Percentiles rank a stretch among this genome's conserved stretches.
Conservation (phyloP, 2,329 filamentous ascomycete species). For the Chaetomium globosum region DNA sequence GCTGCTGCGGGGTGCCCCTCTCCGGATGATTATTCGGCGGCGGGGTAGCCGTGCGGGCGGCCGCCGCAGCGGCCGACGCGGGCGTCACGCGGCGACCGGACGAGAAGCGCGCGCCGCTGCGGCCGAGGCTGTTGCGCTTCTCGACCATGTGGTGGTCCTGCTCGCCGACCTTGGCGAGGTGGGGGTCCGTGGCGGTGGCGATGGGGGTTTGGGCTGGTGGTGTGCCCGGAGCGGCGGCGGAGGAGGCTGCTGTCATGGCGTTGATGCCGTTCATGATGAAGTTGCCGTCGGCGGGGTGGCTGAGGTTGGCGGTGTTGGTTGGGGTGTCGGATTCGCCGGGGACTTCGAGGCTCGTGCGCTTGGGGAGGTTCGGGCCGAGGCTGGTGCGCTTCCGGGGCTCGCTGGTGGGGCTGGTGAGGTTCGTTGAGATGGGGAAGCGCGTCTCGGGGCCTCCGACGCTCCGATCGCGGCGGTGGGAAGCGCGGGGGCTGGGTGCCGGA, state of each 20-base stretch:
- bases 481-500: slow-evolving; percentile 64
- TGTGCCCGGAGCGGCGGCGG: background rate
- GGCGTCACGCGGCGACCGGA: slow-evolving; percentile 54
- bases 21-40: slow-evolving; percentile 17
- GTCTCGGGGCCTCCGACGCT: slow-evolving; percentile 74
- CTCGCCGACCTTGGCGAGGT: slow-evolving; percentile 32
- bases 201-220: background rate
- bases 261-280: slow-evolving; percentile 47
- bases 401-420: slow-evolving; percentile 58
- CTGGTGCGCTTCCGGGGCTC: slow-evolving; percentile 56
- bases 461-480: slow-evolving; percentile 74
- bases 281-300: slow-evolving; percentile 43
- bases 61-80: slow-evolving; percentile 34
- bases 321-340: slow-evolving; percentile 54
- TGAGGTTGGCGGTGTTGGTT: slow-evolving; percentile 42
- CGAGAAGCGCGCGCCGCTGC: slow-evolving; percentile 55
- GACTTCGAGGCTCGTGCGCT: slow-evolving; percentile 78
- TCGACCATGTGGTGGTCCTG: slow-evolving; percentile 46
- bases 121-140: slow-evolving; percentile 67
- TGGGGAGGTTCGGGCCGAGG: slow-evolving; percentile 55
- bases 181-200: slow-evolving; percentile 31
- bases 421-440: slow-evolving; percentile 79
- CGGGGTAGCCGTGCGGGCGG: slow-evolving; percentile 36
- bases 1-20: slow-evolving; percentile 28
- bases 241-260: background rate